Evolutionary conservation across 129 eudicot species (phyloP), one percentile per base, ranked within the genome.

Genomic region (Ambrosia artemisiifolia): DNA sequence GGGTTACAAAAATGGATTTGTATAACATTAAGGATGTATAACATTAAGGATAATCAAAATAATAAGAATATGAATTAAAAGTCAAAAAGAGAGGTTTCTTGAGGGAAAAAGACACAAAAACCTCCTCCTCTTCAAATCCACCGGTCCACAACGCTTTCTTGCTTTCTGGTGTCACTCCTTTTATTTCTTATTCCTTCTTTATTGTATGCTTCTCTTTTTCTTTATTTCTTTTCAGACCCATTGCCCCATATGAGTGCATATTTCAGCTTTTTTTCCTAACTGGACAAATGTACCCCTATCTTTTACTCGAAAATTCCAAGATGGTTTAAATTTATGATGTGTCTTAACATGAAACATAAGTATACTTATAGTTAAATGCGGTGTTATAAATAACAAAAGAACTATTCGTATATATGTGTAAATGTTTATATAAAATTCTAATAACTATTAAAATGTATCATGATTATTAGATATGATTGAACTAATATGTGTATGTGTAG

Each of bases 221-320:
- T 53, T 71, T 77, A 49, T 55, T 78, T 64, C 82, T 78, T 78
- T 78, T 78, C 82, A 71, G 82, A 78, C 82, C 63, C 73, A 78
- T 71, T 71, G 73, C 64, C 78, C 74, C 40, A 76, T 44, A 67
- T 76, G 68, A 76, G 80, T 76, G 80, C 74, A 71, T 42, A 40
- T 65, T 63, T 78, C 82, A 71, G 82, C 82, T 78, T 78, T 78
- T 69, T 60, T 40, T 40, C 2, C 44, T 35, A 36, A 9, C 43
- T 63, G 72, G 77, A 78, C 82, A 63, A 63, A 42, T 53, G 17
- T 78, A 42, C 73, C 81, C 81, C 64, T 61, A 5, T 13, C 69
- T 14, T 59, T 76, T 76, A 64, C 50, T 11, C 28, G 30, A 35
- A 8, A 43, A 5, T 57, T 57, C 7, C 50, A 30, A 8, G 49